phyloP scores from a whole-genome alignment of 768 basidiomycete genomes.

The Naganishia friedmannii region DNA sequence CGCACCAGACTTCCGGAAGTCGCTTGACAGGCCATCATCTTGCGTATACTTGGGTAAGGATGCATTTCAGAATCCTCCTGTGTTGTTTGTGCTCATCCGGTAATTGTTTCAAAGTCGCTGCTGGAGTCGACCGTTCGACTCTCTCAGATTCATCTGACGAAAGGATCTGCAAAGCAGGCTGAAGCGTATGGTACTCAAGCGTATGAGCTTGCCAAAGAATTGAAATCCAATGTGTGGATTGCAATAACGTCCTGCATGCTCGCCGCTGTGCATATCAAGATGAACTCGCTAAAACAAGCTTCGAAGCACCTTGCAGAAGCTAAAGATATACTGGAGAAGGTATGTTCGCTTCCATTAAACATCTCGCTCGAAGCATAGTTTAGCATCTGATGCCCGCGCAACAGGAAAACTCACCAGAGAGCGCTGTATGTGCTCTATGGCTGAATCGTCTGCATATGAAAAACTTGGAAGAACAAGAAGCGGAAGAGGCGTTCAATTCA shows the following conservation, averaged over 20 bases:
- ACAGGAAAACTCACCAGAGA: conserved; percentile 12
- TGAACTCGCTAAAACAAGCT: conserved; percentile 54
- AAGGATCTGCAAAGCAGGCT: conserved; percentile 80
- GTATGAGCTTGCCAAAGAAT: conserved; percentile 66
- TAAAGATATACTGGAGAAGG: conserved; percentile 27
- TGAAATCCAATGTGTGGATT: conserved; percentile 55
- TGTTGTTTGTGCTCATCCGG: neutral
- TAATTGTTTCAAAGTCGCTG: conserved; percentile 55
- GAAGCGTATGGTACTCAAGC: conserved; percentile 80
- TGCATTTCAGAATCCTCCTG: neutral
- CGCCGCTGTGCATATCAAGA: conserved; percentile 64
- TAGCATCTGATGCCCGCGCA: neutral
- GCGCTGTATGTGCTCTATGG: conserved; percentile 17
- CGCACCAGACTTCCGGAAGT: neutral
- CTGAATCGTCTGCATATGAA: conserved; percentile 11
- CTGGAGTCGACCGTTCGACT: conserved; percentile 66
- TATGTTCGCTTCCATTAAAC: neutral
- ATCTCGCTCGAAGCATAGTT: neutral
- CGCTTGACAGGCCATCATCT: conserved; percentile 53
- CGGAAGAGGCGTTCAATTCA: conserved; percentile 57
- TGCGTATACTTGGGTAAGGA: conserved; percentile 56
- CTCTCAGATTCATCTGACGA: conserved; percentile 62
- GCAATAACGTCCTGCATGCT: conserved; percentile 66
- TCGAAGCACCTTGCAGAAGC: conserved; percentile 53
- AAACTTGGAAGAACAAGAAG: conserved; percentile 54